Base-by-base conservation (phyloP, 768 basidiomycete genomes). In the Tubosaeta sp. region DNA sequence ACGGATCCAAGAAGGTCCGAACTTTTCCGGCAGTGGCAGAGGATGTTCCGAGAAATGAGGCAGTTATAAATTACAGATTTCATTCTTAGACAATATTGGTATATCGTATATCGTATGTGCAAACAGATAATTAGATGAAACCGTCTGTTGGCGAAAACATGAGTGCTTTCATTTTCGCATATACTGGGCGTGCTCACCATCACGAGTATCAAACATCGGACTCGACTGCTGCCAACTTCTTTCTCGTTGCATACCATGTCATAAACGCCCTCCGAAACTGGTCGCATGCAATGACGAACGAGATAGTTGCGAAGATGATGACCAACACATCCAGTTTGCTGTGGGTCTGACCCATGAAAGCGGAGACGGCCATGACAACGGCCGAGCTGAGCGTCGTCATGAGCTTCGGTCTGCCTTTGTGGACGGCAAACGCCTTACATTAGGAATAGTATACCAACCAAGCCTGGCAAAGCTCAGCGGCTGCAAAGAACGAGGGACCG, bases 231-330 rank as follows among this genome's bases (percentile, higher is more conserved):
- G 8, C 27, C 6, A 31, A 16, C 49, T 65, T 62, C 39, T 44
- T 31, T 40, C 48, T 59, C 35, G 22, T 35, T 19, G 43, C 48
- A 27, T 44, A 12, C 62, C 62, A 65, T 19, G 32, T 24, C 19
- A 59, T 1, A 38, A 63, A 51, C 7, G 54, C 63, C 31, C 59
- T 59, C 43, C 51, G 31, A 30, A 64, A 59, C 43, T 65, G 59
- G 41, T 62, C 57, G 6, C 53, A 59, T 9, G 62, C 49, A 4
- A 64, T 46, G 45, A 54, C 21, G 40, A 59, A 44, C 5, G 57
- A 45, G 38, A 62, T 47, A 5, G 21, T 54, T 5, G 59, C 48
- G 49, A 53, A 53, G 27, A 59, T 25, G 29, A 65, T 14, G 16
- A 56, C 7, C 12, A 65, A 16, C 6, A 52, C 1, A 25, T 63